A percentile compares a stretch with the other conserved stretches of the same genome.
Evolutionary conservation across 768 basidiomycete genomes (phyloP).

Genomic region (Suillus lakei): DNA sequence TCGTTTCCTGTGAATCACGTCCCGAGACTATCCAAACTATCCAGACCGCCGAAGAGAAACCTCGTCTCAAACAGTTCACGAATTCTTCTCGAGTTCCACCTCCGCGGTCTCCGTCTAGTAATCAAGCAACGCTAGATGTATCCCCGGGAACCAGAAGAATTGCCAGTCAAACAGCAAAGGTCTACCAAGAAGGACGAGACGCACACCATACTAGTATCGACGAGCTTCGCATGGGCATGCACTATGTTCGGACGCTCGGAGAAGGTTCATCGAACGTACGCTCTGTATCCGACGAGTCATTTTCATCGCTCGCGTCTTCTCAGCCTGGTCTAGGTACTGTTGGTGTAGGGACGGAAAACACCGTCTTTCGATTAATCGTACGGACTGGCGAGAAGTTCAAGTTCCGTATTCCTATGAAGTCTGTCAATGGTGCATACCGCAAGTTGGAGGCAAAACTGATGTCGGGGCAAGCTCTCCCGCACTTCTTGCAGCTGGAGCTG

Average conservation of each 20-base stretch:
- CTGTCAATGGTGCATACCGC: constrained; percentile 31
- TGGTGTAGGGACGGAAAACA: constrained; percentile 29
- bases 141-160: constrained; percentile 45
- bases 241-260: constrained; percentile 73
- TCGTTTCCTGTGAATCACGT: constrained; percentile 39
- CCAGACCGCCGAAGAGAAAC: constrained; percentile 42
- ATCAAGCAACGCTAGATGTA: constrained; percentile 21
- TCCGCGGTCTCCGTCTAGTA: constrained; percentile 49
- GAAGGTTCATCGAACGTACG: constrained; percentile 45
- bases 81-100: constrained; percentile 68
- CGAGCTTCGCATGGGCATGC: constrained; percentile 70
- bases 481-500: constrained; percentile 59
- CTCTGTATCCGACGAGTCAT: constrained; percentile 49
- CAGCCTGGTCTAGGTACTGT: constrained; percentile 40
- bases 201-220: constrained; percentile 50
- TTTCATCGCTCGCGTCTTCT: constrained; percentile 68
- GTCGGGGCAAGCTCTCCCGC: constrained; percentile 57
- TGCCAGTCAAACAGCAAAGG: constrained; percentile 68
- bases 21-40: constrained; percentile 28
- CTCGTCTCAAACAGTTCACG: constrained; percentile 75
- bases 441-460: constrained; percentile 53
- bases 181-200: constrained; percentile 44
- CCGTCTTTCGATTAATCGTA: constrained; percentile 48
- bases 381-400: constrained; percentile 63
- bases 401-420: constrained; percentile 54